Evolutionary conservation across 345 rosid species (phyloP).

Genomic region (Eucalyptus pauciflora): DNA sequence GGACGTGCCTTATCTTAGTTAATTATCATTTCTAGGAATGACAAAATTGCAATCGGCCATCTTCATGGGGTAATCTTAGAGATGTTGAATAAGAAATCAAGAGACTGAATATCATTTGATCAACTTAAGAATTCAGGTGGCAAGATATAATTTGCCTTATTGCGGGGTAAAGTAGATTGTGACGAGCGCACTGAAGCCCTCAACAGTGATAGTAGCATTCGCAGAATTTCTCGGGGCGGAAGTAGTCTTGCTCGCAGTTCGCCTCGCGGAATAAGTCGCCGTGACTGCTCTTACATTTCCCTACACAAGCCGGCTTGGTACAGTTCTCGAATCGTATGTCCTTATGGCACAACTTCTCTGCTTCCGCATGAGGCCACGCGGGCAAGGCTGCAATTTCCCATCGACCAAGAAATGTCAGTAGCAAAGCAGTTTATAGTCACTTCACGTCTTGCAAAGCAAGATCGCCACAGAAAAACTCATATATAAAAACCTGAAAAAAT

Average conservation of each 20-base stretch:
- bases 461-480: too few relatives aligned
- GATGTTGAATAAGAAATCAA: not conserved
- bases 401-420: too few relatives aligned
- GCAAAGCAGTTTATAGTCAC: too few relatives aligned
- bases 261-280: not conserved
- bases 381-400: not conserved
- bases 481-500: not conserved
- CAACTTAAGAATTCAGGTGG: not conserved
- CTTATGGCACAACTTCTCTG: not conserved
- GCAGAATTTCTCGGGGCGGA: accelerated
- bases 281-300: not conserved
- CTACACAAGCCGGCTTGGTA: not conserved
- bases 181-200: not conserved
- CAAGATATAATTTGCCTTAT: not conserved
- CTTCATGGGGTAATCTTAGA: too few relatives aligned
- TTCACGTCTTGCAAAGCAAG: too few relatives aligned
- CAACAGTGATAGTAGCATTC: not conserved
- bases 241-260: not conserved
- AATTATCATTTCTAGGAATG: too few relatives aligned
- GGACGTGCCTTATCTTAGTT: too few relatives aligned
- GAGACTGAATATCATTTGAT: not conserved
- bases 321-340: not conserved
- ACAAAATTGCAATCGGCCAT: too few relatives aligned
- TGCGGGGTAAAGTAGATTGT: not conserved
- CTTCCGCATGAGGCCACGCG: not conserved